phyloP scores from a whole-genome alignment of 192 early-diverging fungal species.

The Coemansia biformis region DNA sequence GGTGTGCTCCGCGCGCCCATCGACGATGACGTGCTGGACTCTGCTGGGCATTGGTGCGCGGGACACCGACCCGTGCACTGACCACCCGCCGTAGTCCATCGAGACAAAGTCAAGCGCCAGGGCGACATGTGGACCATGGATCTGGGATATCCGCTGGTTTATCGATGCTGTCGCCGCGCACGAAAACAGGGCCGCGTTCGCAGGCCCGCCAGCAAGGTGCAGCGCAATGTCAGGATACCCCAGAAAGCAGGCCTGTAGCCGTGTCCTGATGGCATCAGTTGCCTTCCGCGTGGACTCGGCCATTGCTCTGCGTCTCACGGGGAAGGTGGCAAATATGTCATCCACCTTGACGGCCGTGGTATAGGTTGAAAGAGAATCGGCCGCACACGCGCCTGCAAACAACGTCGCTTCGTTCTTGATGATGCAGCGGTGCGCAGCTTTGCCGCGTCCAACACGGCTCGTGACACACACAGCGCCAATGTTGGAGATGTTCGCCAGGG shows the following conservation, averaged over 20 bases:
- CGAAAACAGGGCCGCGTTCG: conserved; percentile 4
- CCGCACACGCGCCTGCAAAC: background rate
- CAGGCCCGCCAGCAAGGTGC: conserved; percentile 13
- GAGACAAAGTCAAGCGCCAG: conserved; percentile 28
- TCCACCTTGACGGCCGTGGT: conserved; percentile 20
- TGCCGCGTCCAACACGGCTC: conserved; percentile 5
- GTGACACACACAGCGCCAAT: conserved; percentile 22
- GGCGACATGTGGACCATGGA: conserved; percentile 23
- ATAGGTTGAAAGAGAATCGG: conserved; percentile 1
- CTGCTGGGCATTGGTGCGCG: conserved; percentile 13
- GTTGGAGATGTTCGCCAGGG: conserved; percentile 39
- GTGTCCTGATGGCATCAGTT: conserved; percentile 10
- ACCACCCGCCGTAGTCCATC: conserved; percentile 13
- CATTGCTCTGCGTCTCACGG: conserved; percentile 23
- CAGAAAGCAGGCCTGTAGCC: conserved; percentile 23
- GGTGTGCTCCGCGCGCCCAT: conserved; percentile 4
- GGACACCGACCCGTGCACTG: conserved; percentile 32
- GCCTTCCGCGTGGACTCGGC: conserved; percentile 9
- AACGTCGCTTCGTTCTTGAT: conserved; percentile 19
- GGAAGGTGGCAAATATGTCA: conserved; percentile 26
- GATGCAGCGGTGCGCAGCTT: conserved; percentile 5
- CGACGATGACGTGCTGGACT: conserved; percentile 34
- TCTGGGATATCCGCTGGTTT: conserved; percentile 32
- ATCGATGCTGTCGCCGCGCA: conserved; percentile 24
- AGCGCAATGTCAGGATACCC: conserved; percentile 25